Conservation (phyloP, 345 rosid species). For the Adansonia digitata region DNA sequence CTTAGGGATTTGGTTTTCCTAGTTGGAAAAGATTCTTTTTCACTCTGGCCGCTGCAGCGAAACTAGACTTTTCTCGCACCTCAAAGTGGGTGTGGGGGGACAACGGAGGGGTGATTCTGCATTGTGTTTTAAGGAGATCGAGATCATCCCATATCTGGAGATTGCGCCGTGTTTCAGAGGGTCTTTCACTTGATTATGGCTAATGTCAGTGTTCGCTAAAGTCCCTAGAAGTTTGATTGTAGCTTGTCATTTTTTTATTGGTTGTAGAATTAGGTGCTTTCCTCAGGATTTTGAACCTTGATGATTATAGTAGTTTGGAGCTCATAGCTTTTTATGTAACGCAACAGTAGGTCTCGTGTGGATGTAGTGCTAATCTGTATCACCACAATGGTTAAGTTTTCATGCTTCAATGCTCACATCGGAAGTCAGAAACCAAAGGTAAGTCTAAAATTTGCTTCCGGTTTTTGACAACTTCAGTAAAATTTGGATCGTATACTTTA, state of each 20-base stretch:
- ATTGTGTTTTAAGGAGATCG: constrained; percentile 64
- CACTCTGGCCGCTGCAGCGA: constrained; percentile 97
- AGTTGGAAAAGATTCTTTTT: constrained; percentile 44
- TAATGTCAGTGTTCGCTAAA: constrained; percentile 36
- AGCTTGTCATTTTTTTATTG: constrained; percentile 12
- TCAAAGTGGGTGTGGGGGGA: constrained; percentile 88
- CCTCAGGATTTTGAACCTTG: constrained; percentile 25
- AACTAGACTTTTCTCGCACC: constrained; percentile 80
- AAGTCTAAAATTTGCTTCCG: constrained; percentile 13
- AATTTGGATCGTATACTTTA: background rate
- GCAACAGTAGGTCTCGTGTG: constrained; percentile 13
- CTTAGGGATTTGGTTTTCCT: constrained; percentile 38
- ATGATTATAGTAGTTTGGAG: constrained; percentile 17
- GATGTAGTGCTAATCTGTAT: constrained; percentile 33
- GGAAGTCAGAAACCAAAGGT: constrained; percentile 63
- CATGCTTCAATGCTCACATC: constrained; percentile 68
- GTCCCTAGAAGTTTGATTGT: constrained; percentile 22
- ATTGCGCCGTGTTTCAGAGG: constrained; percentile 80
- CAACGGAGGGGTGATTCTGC: constrained; percentile 40
- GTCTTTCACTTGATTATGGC: constrained; percentile 94
- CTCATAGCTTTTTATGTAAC: constrained; percentile 11
- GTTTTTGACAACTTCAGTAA: constrained; percentile 12
- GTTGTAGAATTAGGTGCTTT: constrained; percentile 19
- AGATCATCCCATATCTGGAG: constrained; percentile 87
- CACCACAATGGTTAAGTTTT: constrained; percentile 74